Percentiles rank a stretch among this genome's conserved stretches.
Evolutionary conservation across 2,329 filamentous ascomycete species (phyloP).

Genomic region (Trichoderma sp.): DNA sequence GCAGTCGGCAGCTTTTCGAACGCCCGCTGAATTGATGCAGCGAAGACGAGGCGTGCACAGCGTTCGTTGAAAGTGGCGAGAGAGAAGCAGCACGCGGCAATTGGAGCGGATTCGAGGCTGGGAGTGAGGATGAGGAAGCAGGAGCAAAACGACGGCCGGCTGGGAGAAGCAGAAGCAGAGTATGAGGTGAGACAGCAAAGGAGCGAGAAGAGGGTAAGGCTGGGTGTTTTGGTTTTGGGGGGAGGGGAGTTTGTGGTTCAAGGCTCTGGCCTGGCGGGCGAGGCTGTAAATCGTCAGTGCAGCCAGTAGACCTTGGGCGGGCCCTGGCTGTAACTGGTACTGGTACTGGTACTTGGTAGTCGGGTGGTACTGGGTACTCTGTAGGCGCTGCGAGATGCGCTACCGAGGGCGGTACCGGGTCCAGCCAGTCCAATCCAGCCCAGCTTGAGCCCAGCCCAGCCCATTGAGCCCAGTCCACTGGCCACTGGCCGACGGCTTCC

Average conservation of each 20-base stretch:
- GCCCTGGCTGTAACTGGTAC: background rate
- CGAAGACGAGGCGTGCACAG: background rate
- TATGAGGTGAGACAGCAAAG: constrained; percentile 24
- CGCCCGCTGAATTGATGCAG: background rate
- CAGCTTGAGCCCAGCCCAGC: too few species aligned
- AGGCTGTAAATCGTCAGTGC: constrained; percentile 12
- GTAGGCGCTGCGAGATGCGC: background rate
- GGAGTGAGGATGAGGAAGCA: constrained; percentile 21
- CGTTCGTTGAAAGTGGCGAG: background rate
- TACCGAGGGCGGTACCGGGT: background rate
- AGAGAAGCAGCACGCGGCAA: background rate
- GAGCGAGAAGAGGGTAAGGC: constrained; percentile 27
- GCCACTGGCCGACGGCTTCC: background rate
- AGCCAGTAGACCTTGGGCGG: background rate
- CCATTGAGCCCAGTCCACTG: background rate
- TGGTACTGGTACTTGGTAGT: background rate
- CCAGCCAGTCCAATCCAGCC: too few species aligned
- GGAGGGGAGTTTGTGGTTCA: constrained; percentile 1
- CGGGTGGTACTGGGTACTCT: background rate
- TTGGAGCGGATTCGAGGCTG: constrained; percentile 3
- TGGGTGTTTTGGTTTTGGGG: constrained; percentile 5
- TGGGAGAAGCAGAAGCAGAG: constrained; percentile 2
- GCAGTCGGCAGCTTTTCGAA: constrained; percentile 2
- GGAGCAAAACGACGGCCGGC: constrained; percentile 17
- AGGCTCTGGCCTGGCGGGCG: constrained; percentile 16